phyloP scores from a whole-genome alignment of 2,329 filamentous ascomycete genomes.

The Ceratocystiopsis brevicomis region DNA sequence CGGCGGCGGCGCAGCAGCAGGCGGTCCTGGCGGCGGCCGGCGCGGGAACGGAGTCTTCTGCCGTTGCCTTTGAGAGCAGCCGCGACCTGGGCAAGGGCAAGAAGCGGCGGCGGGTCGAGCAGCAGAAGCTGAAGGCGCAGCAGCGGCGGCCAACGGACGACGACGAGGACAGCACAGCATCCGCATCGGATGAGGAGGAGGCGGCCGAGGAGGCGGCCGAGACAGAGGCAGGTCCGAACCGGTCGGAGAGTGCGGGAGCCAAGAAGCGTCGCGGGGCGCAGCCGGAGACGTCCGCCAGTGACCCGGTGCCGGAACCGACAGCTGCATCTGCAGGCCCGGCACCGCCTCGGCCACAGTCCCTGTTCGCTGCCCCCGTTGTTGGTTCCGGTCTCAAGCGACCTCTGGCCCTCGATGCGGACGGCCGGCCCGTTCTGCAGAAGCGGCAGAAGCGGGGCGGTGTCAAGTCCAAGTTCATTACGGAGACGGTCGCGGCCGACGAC shows the following conservation, averaged over 20 bases:
- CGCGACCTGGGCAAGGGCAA: slow-evolving; percentile 54
- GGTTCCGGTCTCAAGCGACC: slow-evolving; percentile 79
- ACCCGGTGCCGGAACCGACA: too few relatives aligned
- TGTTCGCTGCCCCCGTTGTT: slow-evolving; percentile 13
- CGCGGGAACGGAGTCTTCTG: too few relatives aligned
- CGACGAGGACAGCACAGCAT: slow-evolving; percentile 8
- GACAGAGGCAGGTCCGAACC: too few relatives aligned
- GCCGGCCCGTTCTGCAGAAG: slow-evolving; percentile 66
- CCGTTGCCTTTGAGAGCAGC: slow-evolving; percentile 66
- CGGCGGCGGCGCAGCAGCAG: slow-evolving; percentile 65
- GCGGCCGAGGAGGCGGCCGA: slow-evolving; percentile 3
- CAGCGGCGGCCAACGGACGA: slow-evolving; percentile 28
- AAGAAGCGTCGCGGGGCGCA: too few relatives aligned
- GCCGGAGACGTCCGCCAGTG: too few relatives aligned
- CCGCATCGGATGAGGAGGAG: slow-evolving; percentile 13
- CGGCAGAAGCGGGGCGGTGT: slow-evolving; percentile 53
- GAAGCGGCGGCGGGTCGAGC: slow-evolving; percentile 52
- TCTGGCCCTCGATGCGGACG: slow-evolving; percentile 59
- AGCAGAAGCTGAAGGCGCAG: slow-evolving; percentile 30
- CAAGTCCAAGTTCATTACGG: slow-evolving; percentile 49
- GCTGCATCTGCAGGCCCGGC: not conserved
- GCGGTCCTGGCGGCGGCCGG: slow-evolving; percentile 71
- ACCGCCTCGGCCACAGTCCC: not conserved
- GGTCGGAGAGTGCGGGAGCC: too few relatives aligned
- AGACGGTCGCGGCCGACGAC: slow-evolving; percentile 39